A percentile compares a stretch with the other conserved stretches of the same genome.
These are phyloP conservation scores for Pestalotiopsis sp. DNA, from an alignment of 2,329 filamentous ascomycete genomes.

Conservation along the genomic window DNA sequence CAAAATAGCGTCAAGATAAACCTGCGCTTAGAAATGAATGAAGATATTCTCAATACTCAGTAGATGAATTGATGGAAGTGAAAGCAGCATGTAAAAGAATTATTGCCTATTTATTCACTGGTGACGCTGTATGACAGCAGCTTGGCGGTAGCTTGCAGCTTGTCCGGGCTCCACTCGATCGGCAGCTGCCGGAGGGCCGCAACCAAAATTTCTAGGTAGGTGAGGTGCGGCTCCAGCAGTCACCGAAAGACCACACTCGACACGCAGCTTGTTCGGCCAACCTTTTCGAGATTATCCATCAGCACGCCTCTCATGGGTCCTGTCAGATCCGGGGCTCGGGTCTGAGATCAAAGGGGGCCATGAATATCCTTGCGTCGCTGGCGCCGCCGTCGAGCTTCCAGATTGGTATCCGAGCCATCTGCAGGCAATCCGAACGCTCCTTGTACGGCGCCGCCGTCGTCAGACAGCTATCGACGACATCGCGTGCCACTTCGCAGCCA, in stretches of 20 bases:
- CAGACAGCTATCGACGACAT: slow-evolving; percentile 22
- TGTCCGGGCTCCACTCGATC: not conserved
- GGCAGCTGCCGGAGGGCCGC: not conserved
- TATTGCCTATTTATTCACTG: not conserved
- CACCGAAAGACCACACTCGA: not conserved
- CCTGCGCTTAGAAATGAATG: not conserved
- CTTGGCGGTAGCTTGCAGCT: not conserved
- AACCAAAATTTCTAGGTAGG: slow-evolving; percentile 1
- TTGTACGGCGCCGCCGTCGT: slow-evolving; percentile 15
- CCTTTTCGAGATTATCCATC: not conserved
- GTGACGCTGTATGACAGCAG: not conserved
- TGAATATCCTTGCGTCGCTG: slow-evolving; percentile 29
- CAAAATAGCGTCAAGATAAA: too few species aligned
- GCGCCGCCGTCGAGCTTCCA: slow-evolving; percentile 29
- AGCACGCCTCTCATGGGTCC: slow-evolving; percentile 8
- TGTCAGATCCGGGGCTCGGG: slow-evolving; percentile 14
- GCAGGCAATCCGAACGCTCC: slow-evolving; percentile 23
- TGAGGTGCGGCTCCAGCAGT: not conserved
- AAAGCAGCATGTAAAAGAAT: not conserved
- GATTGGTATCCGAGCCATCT: slow-evolving; percentile 30
- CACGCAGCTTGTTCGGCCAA: not conserved
- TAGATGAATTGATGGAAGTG: not conserved
- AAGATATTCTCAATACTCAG: not conserved
- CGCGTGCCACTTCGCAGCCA: slow-evolving; percentile 14
- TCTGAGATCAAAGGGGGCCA: slow-evolving; percentile 25